Evolutionary conservation across 2,329 filamentous ascomycete genomes (phyloP).

Genomic region (Monosporascus sp.): DNA sequence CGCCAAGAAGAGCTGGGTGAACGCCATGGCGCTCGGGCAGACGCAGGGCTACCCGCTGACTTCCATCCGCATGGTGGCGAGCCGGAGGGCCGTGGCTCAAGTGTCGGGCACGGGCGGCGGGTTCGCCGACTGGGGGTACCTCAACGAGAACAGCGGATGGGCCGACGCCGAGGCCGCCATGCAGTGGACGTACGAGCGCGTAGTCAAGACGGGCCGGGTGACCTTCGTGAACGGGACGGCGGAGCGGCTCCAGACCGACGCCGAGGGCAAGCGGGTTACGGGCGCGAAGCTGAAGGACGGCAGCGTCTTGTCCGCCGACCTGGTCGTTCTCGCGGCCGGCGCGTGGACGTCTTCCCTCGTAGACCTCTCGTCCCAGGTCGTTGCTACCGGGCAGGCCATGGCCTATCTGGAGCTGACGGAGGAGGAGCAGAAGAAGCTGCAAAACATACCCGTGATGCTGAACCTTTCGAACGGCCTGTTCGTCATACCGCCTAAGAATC

Average conservation of each 20-base stretch:
- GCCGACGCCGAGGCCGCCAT: conserved; percentile 70
- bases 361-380: conserved; percentile 68
- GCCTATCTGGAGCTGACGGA: conserved; percentile 71
- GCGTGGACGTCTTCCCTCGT: conserved; percentile 80
- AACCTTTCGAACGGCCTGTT: conserved; percentile 69
- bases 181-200: conserved; percentile 53
- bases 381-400: conserved; percentile 77
- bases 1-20: conserved; percentile 53
- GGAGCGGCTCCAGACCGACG: conserved; percentile 33
- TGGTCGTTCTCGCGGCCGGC: conserved; percentile 77
- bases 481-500: conserved; percentile 61
- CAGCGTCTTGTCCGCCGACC: conserved; percentile 53
- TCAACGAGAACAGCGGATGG: conserved; percentile 74
- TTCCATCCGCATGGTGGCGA: conserved; percentile 40
- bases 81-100: conserved; percentile 36
- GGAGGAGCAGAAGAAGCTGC: conserved; percentile 61
- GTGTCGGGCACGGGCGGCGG: conserved; percentile 42
- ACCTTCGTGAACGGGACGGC: conserved; percentile 48
- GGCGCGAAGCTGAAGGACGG: conserved; percentile 54
- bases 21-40: conserved; percentile 48
- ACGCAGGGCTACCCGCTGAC: conserved; percentile 29
- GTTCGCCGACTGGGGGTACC: conserved; percentile 63
- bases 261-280: conserved; percentile 33
- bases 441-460: conserved; percentile 63
- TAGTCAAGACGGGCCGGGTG: conserved; percentile 50